These are phyloP conservation scores for Leptographium wingfieldii DNA, from an alignment of 2,329 filamentous ascomycete genomes.

Conservation along the genomic window DNA sequence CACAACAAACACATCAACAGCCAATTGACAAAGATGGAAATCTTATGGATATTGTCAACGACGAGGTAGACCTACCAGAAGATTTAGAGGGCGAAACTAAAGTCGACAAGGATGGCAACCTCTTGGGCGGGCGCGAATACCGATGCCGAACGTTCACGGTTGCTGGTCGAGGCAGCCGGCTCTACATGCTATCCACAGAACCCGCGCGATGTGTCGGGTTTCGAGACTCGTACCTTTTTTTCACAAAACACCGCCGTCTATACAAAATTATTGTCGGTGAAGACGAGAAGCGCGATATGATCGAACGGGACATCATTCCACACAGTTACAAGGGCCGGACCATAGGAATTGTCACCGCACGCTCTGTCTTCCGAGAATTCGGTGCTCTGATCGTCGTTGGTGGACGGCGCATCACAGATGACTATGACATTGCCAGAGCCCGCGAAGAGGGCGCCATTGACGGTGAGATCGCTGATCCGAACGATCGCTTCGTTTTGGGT, in stretches of 20 bases:
- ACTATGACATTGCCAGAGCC: slow-evolving; percentile 72
- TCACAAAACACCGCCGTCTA: slow-evolving; percentile 91
- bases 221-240: slow-evolving; percentile 95
- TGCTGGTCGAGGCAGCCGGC: slow-evolving; percentile 63
- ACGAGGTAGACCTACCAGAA: slow-evolving; percentile 80
- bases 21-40: slow-evolving; percentile 91
- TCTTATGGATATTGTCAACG: slow-evolving; percentile 76
- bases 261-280: slow-evolving; percentile 98
- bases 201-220: slow-evolving; percentile 94
- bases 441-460: slow-evolving; percentile 68
- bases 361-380: slow-evolving; percentile 94
- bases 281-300: slow-evolving; percentile 93
- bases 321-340: slow-evolving; percentile 97
- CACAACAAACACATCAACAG: slow-evolving; percentile 60
- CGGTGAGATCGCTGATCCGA: slow-evolving; percentile 82
- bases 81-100: slow-evolving; percentile 85
- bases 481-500: slow-evolving; percentile 63
- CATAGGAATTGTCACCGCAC: slow-evolving; percentile 91
- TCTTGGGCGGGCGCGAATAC: slow-evolving; percentile 79
- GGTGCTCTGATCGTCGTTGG: slow-evolving; percentile 89
- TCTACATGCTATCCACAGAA: slow-evolving; percentile 98
- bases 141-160: slow-evolving; percentile 93
- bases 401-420: slow-evolving; percentile 72
- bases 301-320: slow-evolving; percentile 87
- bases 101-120: slow-evolving; percentile 77